Evolutionary conservation across 805 yeast species (phyloP).

Genomic region (Cephaloascus albidus): DNA sequence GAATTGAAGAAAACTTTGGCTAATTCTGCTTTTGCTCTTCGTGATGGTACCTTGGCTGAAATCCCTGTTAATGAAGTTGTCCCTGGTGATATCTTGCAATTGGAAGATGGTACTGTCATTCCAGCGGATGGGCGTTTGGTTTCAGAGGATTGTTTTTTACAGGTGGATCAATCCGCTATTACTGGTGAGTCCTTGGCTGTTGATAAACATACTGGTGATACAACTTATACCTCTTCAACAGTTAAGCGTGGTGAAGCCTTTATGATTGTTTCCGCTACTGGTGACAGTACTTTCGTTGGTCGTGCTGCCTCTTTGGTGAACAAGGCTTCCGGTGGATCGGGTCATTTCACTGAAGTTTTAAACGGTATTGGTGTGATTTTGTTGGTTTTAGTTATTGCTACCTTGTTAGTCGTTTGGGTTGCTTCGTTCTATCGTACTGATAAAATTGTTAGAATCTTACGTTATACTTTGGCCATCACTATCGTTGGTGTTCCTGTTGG

Average conservation of each 20-base stretch:
- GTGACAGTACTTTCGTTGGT: slow-evolving; percentile 93
- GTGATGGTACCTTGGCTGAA: slow-evolving; percentile 74
- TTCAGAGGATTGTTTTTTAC: slow-evolving; percentile 77
- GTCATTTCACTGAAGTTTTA: slow-evolving; percentile 96
- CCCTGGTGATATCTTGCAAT: slow-evolving; percentile 89
- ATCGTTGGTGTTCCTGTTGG: slow-evolving; percentile 98
- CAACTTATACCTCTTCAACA: slow-evolving; percentile 85
- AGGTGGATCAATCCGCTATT: slow-evolving; percentile 93
- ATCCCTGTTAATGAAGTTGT: slow-evolving; percentile 78
- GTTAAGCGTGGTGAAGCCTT: slow-evolving; percentile 93
- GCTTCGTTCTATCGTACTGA: slow-evolving; percentile 92
- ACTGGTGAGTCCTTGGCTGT: slow-evolving; percentile 97
- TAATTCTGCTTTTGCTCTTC: slow-evolving; percentile 75
- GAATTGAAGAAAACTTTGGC: slow-evolving; percentile 94
- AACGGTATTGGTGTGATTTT: slow-evolving; percentile 95
- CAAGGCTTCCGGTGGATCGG: slow-evolving; percentile 87
- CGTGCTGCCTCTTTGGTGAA: slow-evolving; percentile 95
- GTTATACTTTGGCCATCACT: slow-evolving; percentile 92
- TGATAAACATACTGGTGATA: slow-evolving; percentile 84
- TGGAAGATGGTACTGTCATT: slow-evolving; percentile 89
- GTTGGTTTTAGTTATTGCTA: slow-evolving; percentile 78
- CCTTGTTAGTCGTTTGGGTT: slow-evolving; percentile 84
- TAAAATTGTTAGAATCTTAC: slow-evolving; percentile 76
- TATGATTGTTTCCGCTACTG: slow-evolving; percentile 91
- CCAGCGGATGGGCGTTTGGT: slow-evolving; percentile 91